Conservation (phyloP, 495 filamentous ascomycete species). For the Chaetomidium leptoderma region DNA sequence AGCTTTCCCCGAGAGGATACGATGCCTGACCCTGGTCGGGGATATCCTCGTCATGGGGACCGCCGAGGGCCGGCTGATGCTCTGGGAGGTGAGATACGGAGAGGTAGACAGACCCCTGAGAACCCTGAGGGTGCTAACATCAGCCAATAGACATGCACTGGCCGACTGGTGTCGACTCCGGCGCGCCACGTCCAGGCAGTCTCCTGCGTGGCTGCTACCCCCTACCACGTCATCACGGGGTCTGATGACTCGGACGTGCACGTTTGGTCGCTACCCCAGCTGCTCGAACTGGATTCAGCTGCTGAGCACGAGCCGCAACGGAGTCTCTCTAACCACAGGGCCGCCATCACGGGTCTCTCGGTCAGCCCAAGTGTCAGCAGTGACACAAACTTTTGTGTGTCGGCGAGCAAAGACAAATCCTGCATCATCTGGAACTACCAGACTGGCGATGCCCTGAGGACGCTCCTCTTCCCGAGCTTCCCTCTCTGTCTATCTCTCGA, state of each 20-base stretch:
- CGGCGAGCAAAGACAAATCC: slow-evolving; percentile 73
- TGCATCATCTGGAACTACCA: slow-evolving; percentile 88
- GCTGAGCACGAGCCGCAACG: slow-evolving; percentile 55
- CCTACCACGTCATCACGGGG: slow-evolving; percentile 77
- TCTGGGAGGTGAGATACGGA: slow-evolving; percentile 74
- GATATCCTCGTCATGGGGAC: slow-evolving; percentile 81
- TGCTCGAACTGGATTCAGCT: slow-evolving; percentile 57
- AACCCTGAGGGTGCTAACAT: slow-evolving; percentile 8
- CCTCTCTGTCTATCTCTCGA: slow-evolving; percentile 74
- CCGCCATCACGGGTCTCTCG: slow-evolving; percentile 66
- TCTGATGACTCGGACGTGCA: slow-evolving; percentile 85
- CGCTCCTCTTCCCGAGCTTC: slow-evolving; percentile 67
- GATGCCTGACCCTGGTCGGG: slow-evolving; percentile 58
- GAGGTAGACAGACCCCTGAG: background rate
- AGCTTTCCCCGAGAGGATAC: slow-evolving; percentile 80
- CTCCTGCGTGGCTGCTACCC: slow-evolving; percentile 67
- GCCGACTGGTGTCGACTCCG: slow-evolving; percentile 81
- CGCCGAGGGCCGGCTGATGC: slow-evolving; percentile 74
- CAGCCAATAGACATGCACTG: slow-evolving; percentile 67
- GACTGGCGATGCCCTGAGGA: slow-evolving; percentile 68
- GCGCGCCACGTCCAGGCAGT: slow-evolving; percentile 83
- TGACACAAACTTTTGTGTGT: slow-evolving; percentile 69
- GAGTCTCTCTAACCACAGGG: slow-evolving; percentile 73
- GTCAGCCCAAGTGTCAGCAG: slow-evolving; percentile 61
- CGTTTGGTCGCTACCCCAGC: slow-evolving; percentile 74